These are phyloP conservation scores for Sphagnum magellanicum DNA, from an alignment of 228 moss, liverwort and hornwort species.

Conservation along the genomic window DNA sequence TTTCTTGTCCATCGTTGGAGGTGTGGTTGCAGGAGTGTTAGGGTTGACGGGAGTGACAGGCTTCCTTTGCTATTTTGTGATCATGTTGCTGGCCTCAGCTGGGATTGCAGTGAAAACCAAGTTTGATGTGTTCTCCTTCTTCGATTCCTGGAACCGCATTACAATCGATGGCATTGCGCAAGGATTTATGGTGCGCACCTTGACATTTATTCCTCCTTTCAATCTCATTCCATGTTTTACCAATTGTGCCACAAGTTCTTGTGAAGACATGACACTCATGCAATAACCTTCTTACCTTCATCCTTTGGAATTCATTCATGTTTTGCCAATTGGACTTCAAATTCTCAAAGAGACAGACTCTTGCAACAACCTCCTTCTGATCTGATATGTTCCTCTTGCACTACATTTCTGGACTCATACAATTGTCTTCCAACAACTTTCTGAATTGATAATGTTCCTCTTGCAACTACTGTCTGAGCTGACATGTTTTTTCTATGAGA, in stretches of 20 bases:
- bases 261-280: not conserved
- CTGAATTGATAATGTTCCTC: not conserved
- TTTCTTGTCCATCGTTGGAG: slow-evolving; percentile 90
- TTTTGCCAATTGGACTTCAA: not conserved
- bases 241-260: not conserved
- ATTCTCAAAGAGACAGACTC: too few relatives aligned
- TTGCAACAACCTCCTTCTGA: too few relatives aligned
- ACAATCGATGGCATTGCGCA: slow-evolving; percentile 88
- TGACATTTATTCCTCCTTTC: not conserved
- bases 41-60: slow-evolving; percentile 78
- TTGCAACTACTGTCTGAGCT: too few relatives aligned
- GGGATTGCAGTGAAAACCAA: slow-evolving; percentile 84
- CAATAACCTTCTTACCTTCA: not conserved
- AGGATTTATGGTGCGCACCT: slow-evolving; percentile 72
- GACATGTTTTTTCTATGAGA: too few relatives aligned
- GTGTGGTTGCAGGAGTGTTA: slow-evolving; percentile 79
- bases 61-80: slow-evolving; percentile 77
- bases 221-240: not conserved
- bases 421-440: not conserved
- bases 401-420: not conserved
- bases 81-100: slow-evolving; percentile 79
- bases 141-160: slow-evolving; percentile 94
- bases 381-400: not conserved
- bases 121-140: slow-evolving; percentile 72
- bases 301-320: not conserved